phyloP scores from a whole-genome alignment of 306 rosid genomes.

The Malus orientalis region DNA sequence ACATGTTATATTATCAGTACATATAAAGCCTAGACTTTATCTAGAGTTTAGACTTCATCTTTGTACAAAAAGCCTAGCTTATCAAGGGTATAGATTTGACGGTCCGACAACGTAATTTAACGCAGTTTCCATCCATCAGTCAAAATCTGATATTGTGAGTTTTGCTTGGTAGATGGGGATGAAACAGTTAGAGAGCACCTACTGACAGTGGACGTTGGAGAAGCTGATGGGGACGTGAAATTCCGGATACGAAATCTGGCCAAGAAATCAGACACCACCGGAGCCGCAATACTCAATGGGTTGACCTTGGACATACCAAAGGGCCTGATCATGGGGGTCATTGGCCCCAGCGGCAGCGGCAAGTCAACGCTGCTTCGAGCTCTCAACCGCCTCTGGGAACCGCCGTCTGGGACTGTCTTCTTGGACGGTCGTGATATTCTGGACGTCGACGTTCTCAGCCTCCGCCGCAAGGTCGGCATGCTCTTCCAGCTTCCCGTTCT shows the following conservation, averaged over 20 bases:
- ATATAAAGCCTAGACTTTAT: not conserved
- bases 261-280: conserved; percentile 31
- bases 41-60: no score
- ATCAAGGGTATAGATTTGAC: not conserved
- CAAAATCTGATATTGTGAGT: not conserved
- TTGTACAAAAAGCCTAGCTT: no score
- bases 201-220: conserved; percentile 27
- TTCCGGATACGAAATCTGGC: conserved; percentile 48
- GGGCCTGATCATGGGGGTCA: conserved; percentile 63
- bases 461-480: conserved; percentile 90
- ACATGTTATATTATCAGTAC: not conserved
- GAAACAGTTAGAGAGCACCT: conserved; percentile 40
- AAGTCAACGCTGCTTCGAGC: conserved; percentile 77
- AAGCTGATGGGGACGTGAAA: conserved; percentile 15
- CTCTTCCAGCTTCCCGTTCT: conserved; percentile 93
- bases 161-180: conserved; percentile 2
- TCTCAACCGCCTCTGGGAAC: conserved; percentile 89
- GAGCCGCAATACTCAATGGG: conserved; percentile 42
- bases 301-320: conserved; percentile 49
- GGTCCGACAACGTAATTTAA: not conserved
- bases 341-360: conserved; percentile 97
- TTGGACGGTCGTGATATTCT: conserved; percentile 57
- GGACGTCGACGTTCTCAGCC: conserved; percentile 61
- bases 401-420: conserved; percentile 52
- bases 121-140: not conserved